Evolutionary conservation across 805 yeast species (phyloP).

Genomic region (Wickerhamomyces rabaulensis): DNA sequence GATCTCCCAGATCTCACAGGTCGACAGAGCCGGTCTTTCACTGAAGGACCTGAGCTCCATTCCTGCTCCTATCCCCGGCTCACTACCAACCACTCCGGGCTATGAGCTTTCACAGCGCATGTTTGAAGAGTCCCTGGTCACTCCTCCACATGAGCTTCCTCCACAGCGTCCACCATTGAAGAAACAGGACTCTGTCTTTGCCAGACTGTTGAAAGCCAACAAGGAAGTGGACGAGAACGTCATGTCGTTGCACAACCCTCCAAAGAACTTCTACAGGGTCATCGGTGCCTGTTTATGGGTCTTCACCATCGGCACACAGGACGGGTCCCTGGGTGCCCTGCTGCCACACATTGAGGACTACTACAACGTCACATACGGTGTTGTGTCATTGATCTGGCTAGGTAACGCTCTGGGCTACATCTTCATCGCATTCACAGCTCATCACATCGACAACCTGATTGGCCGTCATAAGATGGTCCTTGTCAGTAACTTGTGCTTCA

Average conservation of each 20-base stretch:
- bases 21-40: too few relatives aligned
- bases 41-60: too few relatives aligned
- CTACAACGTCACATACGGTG: slow-evolving; percentile 42
- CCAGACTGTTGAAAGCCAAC: background rate
- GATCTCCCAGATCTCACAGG: too few relatives aligned
- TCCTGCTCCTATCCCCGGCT: slow-evolving; percentile 38
- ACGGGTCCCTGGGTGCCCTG: slow-evolving; percentile 56
- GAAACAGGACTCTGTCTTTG: background rate
- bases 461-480: slow-evolving; percentile 35
- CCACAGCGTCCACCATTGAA: background rate
- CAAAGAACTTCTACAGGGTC: slow-evolving; percentile 38
- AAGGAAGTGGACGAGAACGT: background rate
- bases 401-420: slow-evolving; percentile 51
- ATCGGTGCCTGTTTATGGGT: slow-evolving; percentile 36
- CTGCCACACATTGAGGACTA: slow-evolving; percentile 46
- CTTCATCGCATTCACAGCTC: slow-evolving; percentile 41
- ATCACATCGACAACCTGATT: slow-evolving; percentile 34
- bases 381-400: slow-evolving; percentile 54
- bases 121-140: background rate
- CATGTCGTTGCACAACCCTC: slow-evolving; percentile 40
- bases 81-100: slow-evolving; percentile 38
- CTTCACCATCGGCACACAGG: slow-evolving; percentile 40
- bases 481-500: slow-evolving; percentile 32
- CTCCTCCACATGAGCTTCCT: background rate
- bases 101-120: slow-evolving; percentile 20